Base-by-base conservation (phyloP, 345 rosid species). In the Lepidium sativum region DNA sequence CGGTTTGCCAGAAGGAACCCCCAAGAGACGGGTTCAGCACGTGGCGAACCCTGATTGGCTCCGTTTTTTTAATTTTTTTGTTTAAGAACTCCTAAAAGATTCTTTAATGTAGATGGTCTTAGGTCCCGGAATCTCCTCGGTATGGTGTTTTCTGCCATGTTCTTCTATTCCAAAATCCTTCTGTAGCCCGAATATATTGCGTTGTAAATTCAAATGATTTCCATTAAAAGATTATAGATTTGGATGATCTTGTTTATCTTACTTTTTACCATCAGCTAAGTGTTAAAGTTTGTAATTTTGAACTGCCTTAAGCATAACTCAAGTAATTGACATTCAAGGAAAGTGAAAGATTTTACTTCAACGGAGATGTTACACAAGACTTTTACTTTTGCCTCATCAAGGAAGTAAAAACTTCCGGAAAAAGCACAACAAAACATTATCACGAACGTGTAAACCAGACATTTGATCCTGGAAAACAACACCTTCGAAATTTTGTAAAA, bases 361-460 rank as follows among this genome's bases (percentile, higher is more conserved):
- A 25, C 13, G n/a, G 20, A 56, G 62, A 56, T 40, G 0, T 14
- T 39, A 39, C 41, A 40, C 3, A 52, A 14, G 40, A 31, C 31
- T 64, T 50, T 49, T 55, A 4, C 35, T 49, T 49, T 11, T 14
- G 34, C 38, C 18, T 50, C 27, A 38, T 37, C 38, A 49, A 38
- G 45, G 23, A 37, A 25, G 29, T 25, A 37, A 37, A 35, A 54
- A 23, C 58, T 23, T 38, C 4, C 3, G 27, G 51, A 52, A 32
- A 25, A 32, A 25, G 39, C 16, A 51, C 49, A 52, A 18, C n/a
- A 35, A 34, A 52, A 52, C 63, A 54, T 67, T 39, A 67, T 45
- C 47, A 45, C 63, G 18, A 67, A 35, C 11, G 71, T 67, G 63
- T 67, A 67, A 67, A 44, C 55, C 64, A 56, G 55, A 10, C 25